phyloP scores from a whole-genome alignment of 306 rosid genomes.

The Abrus precatorius region DNA sequence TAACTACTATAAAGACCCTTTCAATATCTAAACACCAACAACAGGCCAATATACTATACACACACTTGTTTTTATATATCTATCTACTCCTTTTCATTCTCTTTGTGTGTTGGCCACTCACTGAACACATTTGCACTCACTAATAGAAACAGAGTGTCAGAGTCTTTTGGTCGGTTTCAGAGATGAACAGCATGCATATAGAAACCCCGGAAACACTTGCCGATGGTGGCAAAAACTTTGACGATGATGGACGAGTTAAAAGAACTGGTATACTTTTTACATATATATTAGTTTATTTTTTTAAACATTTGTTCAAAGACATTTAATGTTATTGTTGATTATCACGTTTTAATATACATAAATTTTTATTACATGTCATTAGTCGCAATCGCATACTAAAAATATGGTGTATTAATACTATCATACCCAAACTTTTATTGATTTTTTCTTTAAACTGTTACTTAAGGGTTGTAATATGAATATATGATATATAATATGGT shows the following conservation, averaged over 20 bases:
- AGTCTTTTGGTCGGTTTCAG: slow-evolving; percentile 24
- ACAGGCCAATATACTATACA: not conserved
- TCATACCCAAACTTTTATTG: no score
- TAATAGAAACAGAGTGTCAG: not conserved
- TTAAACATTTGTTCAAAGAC: no score
- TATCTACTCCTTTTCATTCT: not conserved
- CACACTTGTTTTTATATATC: not conserved
- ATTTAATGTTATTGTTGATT: no score
- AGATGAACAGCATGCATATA: slow-evolving; percentile 61
- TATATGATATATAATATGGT: not conserved
- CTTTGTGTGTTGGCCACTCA: not conserved
- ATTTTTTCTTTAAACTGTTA: no score
- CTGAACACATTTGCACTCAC: slow-evolving; percentile 13
- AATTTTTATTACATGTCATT: no score
- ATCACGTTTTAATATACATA: no score
- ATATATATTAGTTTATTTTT: not conserved
- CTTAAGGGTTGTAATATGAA: not conserved
- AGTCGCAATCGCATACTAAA: no score
- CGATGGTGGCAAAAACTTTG: slow-evolving; percentile 64
- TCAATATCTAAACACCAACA: not conserved
- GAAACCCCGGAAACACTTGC: slow-evolving; percentile 58
- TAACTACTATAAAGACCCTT: not conserved
- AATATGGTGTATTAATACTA: no score
- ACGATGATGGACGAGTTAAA: slow-evolving; percentile 75
- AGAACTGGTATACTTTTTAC: slow-evolving; percentile 63